phyloP scores from a whole-genome alignment of 2,329 filamentous ascomycete genomes.

The Xylaria arbuscula region DNA sequence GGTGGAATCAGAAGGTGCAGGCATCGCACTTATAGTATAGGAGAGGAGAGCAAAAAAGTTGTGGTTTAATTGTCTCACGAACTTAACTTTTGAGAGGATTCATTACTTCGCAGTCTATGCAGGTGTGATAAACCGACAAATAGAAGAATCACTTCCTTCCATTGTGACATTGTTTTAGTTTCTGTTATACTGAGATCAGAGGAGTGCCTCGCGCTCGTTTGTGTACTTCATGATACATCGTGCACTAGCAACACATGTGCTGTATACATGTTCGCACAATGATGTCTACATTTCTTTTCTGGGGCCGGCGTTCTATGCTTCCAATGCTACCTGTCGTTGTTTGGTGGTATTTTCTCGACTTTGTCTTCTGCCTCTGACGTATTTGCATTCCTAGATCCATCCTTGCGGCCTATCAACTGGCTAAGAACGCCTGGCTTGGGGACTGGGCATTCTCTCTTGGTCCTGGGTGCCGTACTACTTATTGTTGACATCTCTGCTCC shows the following conservation, averaged over 20 bases:
- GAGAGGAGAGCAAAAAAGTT: constrained; percentile 27
- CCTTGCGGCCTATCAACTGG: constrained; percentile 77
- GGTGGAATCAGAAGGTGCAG: constrained; percentile 26
- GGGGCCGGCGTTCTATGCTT: neutral
- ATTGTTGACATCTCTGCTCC: neutral
- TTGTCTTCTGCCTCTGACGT: neutral
- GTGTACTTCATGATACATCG: neutral
- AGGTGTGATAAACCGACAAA: constrained; percentile 24
- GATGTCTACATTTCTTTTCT: constrained; percentile 8
- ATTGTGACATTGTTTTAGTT: neutral
- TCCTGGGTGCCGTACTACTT: constrained; percentile 47
- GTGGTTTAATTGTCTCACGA: constrained; percentile 16
- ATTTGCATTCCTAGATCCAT: constrained; percentile 28
- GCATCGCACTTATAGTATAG: constrained; percentile 32
- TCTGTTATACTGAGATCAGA: neutral
- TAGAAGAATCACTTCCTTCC: constrained; percentile 3
- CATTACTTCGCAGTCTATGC: constrained; percentile 4
- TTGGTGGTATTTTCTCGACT: constrained; percentile 6
- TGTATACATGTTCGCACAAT: constrained; percentile 15
- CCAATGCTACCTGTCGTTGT: constrained; percentile 26
- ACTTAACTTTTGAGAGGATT: constrained; percentile 7
- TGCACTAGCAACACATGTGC: neutral
- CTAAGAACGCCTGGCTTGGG: constrained; percentile 89
- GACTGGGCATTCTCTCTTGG: constrained; percentile 84
- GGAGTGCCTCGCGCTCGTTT: neutral